Evolutionary conservation across 805 yeast genomes (phyloP).

Genomic region (Pichia eremophila): DNA sequence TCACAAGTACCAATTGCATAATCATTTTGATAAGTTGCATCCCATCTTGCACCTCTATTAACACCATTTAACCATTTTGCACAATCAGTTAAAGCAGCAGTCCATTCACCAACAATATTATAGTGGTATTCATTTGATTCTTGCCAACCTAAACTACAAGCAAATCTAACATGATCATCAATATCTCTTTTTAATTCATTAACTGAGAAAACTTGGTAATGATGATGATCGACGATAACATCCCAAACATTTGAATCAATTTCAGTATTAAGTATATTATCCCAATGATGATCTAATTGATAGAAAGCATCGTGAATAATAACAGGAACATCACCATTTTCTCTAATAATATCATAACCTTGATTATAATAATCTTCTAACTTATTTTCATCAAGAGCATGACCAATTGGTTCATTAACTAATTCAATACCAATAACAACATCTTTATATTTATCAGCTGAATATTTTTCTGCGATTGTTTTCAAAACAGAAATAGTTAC

Average conservation of each 20-base stretch:
- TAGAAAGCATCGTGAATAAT: constrained; percentile 73
- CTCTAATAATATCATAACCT: constrained; percentile 60
- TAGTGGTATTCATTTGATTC: constrained; percentile 51
- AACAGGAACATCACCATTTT: constrained; percentile 30
- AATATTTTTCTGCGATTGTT: constrained; percentile 54
- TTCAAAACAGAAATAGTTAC: constrained; percentile 48
- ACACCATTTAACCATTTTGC: constrained; percentile 85
- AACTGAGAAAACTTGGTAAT: constrained; percentile 73
- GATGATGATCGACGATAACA: constrained; percentile 80
- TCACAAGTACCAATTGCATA: constrained; percentile 55
- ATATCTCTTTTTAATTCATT: constrained; percentile 50
- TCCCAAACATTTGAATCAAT: constrained; percentile 35
- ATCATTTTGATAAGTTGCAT: constrained; percentile 40
- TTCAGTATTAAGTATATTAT: constrained; percentile 38
- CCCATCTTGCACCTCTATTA: constrained; percentile 72
- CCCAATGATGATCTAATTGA: constrained; percentile 50
- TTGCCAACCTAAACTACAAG: constrained; percentile 36
- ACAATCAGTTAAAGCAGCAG: constrained; percentile 90
- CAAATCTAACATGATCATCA: constrained; percentile 53
- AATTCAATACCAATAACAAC: constrained; percentile 78
- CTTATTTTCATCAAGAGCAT: constrained; percentile 47
- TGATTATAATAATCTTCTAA: constrained; percentile 50
- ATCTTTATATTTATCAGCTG: constrained; percentile 48
- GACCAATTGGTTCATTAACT: constrained; percentile 84
- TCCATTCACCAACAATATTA: constrained; percentile 81